Evolutionary conservation across 169 alveolate genomes (phyloP).

Genomic region (Cryptosporidium canis): DNA sequence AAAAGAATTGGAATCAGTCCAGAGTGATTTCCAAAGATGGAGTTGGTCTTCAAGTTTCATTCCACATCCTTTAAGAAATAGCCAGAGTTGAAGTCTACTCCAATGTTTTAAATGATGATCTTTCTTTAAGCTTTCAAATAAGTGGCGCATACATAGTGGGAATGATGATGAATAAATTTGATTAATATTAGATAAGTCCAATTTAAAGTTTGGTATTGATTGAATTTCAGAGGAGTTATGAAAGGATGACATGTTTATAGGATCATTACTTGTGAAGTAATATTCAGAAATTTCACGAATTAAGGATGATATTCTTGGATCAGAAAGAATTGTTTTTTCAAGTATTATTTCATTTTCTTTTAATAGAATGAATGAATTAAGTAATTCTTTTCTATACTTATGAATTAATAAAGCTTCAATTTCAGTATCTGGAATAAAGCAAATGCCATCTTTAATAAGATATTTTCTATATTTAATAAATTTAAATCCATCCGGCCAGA

Average conservation of each 20-base stretch:
- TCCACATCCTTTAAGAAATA: slow-evolving; percentile 90
- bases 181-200: slow-evolving; percentile 26
- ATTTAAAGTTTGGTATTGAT: neutral
- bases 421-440: slow-evolving; percentile 62
- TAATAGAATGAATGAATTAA: slow-evolving; percentile 15
- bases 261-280: neutral
- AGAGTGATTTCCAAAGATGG: slow-evolving; percentile 84
- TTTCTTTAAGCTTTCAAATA: slow-evolving; percentile 82
- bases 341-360: slow-evolving; percentile 48
- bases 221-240: neutral
- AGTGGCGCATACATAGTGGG: slow-evolving; percentile 91
- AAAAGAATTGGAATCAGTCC: slow-evolving; percentile 86
- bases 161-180: slow-evolving; percentile 83
- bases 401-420: slow-evolving; percentile 26
- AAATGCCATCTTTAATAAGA: slow-evolving; percentile 45
- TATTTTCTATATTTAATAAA: slow-evolving; percentile 46
- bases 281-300: slow-evolving; percentile 15
- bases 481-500: slow-evolving; percentile 70
- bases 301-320: slow-evolving; percentile 52
- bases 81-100: slow-evolving; percentile 90
- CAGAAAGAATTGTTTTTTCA: slow-evolving; percentile 49
- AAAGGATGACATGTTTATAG: neutral
- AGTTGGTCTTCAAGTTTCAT: slow-evolving; percentile 87
- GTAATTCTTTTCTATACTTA: slow-evolving; percentile 9
- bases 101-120: slow-evolving; percentile 87